These are phyloP conservation scores for Xylaria sp. DNA, from an alignment of 2,329 filamentous ascomycete genomes.

Conservation along the genomic window DNA sequence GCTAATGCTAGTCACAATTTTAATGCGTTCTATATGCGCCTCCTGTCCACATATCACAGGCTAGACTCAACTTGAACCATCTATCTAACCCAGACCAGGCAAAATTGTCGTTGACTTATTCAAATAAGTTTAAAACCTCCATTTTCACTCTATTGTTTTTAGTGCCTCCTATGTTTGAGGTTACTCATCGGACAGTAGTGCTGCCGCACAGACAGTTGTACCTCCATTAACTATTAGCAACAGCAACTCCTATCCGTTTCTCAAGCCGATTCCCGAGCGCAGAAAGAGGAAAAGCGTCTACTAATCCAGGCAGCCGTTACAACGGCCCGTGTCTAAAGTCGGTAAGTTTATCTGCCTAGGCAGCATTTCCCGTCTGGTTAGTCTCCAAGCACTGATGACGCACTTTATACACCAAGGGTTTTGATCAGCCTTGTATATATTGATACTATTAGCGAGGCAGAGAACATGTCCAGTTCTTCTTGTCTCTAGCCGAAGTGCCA, in stretches of 20 bases:
- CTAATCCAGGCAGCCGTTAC: conserved; percentile 8
- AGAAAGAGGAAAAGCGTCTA: conserved; percentile 7
- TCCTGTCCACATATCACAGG: background rate
- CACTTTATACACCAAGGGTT: conserved; percentile 5
- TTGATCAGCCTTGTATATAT: conserved; percentile 35
- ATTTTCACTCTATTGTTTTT: conserved; percentile 14
- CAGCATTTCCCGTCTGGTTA: background rate
- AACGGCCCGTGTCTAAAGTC: conserved; percentile 7
- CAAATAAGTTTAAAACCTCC: conserved; percentile 20
- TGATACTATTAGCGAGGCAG: conserved; percentile 4
- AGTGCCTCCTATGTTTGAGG: conserved; percentile 4
- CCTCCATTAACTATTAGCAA: conserved; percentile 13
- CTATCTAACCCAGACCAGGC: background rate
- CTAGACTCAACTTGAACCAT: conserved; percentile 13
- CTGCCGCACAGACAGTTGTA: conserved; percentile 6
- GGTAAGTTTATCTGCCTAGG: background rate
- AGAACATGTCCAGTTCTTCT: conserved; percentile 4
- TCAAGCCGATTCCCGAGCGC: background rate
- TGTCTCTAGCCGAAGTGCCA: conserved; percentile 7
- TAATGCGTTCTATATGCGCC: conserved; percentile 6
- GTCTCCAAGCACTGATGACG: conserved; percentile 4
- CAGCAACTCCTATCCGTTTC: background rate
- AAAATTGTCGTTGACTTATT: conserved; percentile 2
- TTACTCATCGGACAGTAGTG: conserved; percentile 1
- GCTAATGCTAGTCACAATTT: conserved; percentile 20